Conservation (phyloP, 768 basidiomycete genomes). For the Ramaria rubella region DNA sequence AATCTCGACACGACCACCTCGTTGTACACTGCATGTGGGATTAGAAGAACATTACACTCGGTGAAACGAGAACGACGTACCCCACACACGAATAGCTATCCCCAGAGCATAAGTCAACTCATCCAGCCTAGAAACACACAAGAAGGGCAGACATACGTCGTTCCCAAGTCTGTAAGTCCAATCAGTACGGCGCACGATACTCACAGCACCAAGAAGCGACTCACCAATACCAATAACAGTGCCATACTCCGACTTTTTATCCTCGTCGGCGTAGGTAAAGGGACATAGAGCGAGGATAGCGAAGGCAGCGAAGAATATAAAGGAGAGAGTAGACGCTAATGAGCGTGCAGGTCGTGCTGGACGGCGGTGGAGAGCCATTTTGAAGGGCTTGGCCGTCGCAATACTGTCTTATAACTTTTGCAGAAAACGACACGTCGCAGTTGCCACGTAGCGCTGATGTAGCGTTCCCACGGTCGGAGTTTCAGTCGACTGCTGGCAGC, state of each 20-base stretch:
- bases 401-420: neutral
- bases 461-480: too few species aligned
- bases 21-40: constrained; percentile 54
- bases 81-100: constrained; percentile 91
- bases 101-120: constrained; percentile 14
- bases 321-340: neutral
- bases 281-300: constrained; percentile 71
- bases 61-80: constrained; percentile 39
- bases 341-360: neutral
- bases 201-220: constrained; percentile 25
- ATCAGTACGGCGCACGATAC: constrained; percentile 16
- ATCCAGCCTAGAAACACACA: neutral
- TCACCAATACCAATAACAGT: constrained; percentile 89
- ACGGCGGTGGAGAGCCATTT: neutral
- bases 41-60: neutral
- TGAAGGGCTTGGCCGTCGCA: neutral
- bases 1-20: constrained; percentile 80
- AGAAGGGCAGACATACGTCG: constrained; percentile 49
- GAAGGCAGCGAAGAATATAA: constrained; percentile 48
- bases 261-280: constrained; percentile 58
- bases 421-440: neutral
- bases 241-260: constrained; percentile 69
- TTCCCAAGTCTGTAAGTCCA: constrained; percentile 68
- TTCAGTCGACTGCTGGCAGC: too few species aligned
- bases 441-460: neutral